Base-by-base conservation (phyloP, 768 basidiomycete genomes). In the Rhodosporidiobolus odoratus region DNA sequence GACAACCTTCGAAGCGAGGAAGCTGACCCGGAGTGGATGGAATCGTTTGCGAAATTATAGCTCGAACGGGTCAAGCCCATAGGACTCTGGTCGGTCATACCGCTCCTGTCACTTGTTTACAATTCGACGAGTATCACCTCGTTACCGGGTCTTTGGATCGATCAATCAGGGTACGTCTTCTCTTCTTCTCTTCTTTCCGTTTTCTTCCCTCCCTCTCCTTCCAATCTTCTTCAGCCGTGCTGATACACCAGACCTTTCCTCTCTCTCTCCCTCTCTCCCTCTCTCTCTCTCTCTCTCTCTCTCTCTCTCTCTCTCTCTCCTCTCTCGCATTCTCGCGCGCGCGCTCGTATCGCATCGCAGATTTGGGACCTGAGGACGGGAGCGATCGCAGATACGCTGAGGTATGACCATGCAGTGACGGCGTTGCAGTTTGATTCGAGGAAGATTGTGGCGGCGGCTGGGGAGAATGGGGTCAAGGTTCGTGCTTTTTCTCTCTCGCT, bases 341-440 rank as follows among this genome's bases (percentile, higher is more conserved):
- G 48, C 9, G 12, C n/a, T 50, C 15, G 21, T 23, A 23, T 13
- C 23, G 8, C 2, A 27, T 23, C 48, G 27, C 65, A 95, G 92
- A 91, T 96, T 68, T 98, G 96, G 96, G 96, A 99, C 77, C 85
- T 99, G 37, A 87, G 96, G 23, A 91, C 87, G 17, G 95, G 96
- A 16, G 84, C 87, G 34, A 87, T 89, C 45, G 86, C 89, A 63
- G 95, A 99, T 76, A 90, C 91, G 9, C 86, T 98, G 75, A 85
- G 87, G 74, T 96, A 90, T 79, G 93, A 98, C 75, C 87, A 91
- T 77, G 88, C 88, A 12, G 89, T 99, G 52, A 95, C 93, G 3
- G 86, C 86, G 27, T 81, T 99, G 35, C 96, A 98, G 78, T 99
- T 97, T 78, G 96, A 99, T 79, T 88, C 88, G 30, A 85, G 96